Evolutionary conservation across 1,139 yeast genomes (phyloP).

Genomic region (Candida smagusa): DNA sequence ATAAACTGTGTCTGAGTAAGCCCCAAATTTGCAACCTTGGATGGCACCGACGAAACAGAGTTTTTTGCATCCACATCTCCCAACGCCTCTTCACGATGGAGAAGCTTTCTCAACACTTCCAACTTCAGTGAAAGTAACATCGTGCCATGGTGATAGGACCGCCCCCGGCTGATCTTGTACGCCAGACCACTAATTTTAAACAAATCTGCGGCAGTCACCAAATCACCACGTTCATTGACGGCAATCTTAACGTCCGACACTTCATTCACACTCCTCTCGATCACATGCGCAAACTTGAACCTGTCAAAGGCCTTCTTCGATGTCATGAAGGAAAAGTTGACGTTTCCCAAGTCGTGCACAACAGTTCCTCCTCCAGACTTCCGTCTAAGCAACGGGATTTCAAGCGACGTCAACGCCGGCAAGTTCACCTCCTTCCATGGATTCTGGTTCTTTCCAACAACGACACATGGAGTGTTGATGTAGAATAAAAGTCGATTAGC

Average conservation of each 20-base stretch:
- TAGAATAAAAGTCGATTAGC: conserved; percentile 66
- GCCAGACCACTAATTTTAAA: conserved; percentile 88
- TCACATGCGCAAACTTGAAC: conserved; percentile 52
- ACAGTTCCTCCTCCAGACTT: conserved; percentile 97
- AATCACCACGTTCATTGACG: conserved; percentile 78
- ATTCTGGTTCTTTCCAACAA: conserved; percentile 93
- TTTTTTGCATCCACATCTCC: conserved; percentile 56
- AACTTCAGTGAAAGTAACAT: conserved; percentile 76
- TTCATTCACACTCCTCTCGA: conserved; percentile 50
- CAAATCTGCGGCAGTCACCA: conserved; percentile 38
- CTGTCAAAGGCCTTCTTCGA: conserved; percentile 66
- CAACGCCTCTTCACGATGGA: conserved; percentile 46
- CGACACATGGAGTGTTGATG: conserved; percentile 79
- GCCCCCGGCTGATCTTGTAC: conserved; percentile 76
- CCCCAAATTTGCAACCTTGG: conserved; percentile 68
- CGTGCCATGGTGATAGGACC: conserved; percentile 94
- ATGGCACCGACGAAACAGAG: conserved; percentile 69
- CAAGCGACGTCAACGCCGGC: conserved; percentile 47
- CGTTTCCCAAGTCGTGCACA: conserved; percentile 91
- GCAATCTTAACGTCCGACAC: conserved; percentile 18
- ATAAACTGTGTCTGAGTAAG: conserved; percentile 47
- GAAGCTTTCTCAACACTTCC: conserved; percentile 50
- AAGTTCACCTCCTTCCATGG: conserved; percentile 87
- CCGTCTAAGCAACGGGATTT: conserved; percentile 73
- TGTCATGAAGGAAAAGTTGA: conserved; percentile 81